Base-by-base conservation (phyloP, 129 eudicot genomes). In the Arctium minus region DNA sequence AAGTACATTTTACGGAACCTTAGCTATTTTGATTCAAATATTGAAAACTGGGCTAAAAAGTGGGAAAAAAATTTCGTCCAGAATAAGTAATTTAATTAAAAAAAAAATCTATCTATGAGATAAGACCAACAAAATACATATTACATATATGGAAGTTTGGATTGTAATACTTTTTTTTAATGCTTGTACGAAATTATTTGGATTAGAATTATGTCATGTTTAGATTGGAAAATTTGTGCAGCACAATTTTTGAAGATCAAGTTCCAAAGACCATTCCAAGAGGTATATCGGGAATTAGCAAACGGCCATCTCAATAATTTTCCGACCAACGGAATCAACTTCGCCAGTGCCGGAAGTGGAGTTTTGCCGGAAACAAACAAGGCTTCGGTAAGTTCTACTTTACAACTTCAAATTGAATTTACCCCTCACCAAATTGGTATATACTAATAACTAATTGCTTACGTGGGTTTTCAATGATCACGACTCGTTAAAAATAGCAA, bases 261-360 rank as follows among this genome's bases (percentile, higher is more conserved):
- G 17, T 80, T 93, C 69, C 97, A 91, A 84, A 87, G 81, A 31
- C 92, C 98, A 46, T 93, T 70, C 44, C 81, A 85, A 39, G 94
- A 91, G 85, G 86, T 87, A 36, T 73, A 82, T 17, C 72, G 37
- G 35, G 90, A 83, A 32, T 35, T 91, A 73, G 40, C 10, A 42
- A 83, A 84, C 11, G 87, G 85, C 79, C 80, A 36, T 29, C 42
- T 17, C 27, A 91, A 81, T 77, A 72, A 56, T 46, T 79, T 86
- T 70, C 98, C 94, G 1, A n/a, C 86, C 12, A 87, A 91, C 36
- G 98, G 98, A 65, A 44, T 93, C 81, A 93, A 89, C 86, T 93
- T 93, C 74, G 98, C 97, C 4, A 93, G 98, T 73, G 94, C 91
- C 60, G 94, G 97, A 38, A 93, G 98, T 71, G 98, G 98, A 27